These are phyloP conservation scores for Pseudoneurospora amorphoporcata DNA, from an alignment of 495 filamentous ascomycete species.

Conservation along the genomic window DNA sequence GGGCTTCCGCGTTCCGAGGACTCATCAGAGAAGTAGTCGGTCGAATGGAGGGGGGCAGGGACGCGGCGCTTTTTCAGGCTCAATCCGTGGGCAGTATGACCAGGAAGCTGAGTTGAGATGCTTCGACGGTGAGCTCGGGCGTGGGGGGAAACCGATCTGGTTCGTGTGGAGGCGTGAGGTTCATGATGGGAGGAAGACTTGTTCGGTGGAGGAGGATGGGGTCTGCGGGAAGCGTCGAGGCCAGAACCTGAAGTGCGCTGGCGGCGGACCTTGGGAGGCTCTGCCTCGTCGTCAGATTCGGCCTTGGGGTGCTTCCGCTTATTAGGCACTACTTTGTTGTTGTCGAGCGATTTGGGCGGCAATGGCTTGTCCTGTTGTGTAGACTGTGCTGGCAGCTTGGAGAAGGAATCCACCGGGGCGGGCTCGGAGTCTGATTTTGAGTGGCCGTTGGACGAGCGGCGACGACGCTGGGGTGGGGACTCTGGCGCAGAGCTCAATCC, in stretches of 20 bases:
- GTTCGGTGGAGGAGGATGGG: conserved; percentile 12
- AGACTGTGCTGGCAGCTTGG: conserved; percentile 22
- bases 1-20: conserved; percentile 65
- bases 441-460: conserved; percentile 29
- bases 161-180: conserved; percentile 28
- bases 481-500: conserved; percentile 45
- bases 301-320: conserved; percentile 37
- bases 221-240: conserved; percentile 25
- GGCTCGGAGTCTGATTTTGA: conserved; percentile 40
- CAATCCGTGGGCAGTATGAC: conserved; percentile 39
- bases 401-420: conserved; percentile 19
- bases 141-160: conserved; percentile 56
- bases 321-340: conserved; percentile 21
- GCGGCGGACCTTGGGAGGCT: conserved; percentile 37
- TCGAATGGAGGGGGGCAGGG: conserved; percentile 45
- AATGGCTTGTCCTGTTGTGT: conserved; percentile 19
- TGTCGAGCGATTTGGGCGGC: conserved; percentile 22
- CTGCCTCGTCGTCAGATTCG: conserved; percentile 40
- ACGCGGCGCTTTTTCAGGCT: conserved; percentile 46
- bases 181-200: conserved; percentile 24
- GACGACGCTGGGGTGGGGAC: conserved; percentile 34
- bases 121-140: conserved; percentile 50
- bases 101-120: conserved; percentile 50
- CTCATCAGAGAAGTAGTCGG: conserved; percentile 63
- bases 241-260: conserved; percentile 35